Evolutionary conservation across 306 rosid species (phyloP), one percentile per base, ranked within the genome.

Genomic region (Urtica urens): DNA sequence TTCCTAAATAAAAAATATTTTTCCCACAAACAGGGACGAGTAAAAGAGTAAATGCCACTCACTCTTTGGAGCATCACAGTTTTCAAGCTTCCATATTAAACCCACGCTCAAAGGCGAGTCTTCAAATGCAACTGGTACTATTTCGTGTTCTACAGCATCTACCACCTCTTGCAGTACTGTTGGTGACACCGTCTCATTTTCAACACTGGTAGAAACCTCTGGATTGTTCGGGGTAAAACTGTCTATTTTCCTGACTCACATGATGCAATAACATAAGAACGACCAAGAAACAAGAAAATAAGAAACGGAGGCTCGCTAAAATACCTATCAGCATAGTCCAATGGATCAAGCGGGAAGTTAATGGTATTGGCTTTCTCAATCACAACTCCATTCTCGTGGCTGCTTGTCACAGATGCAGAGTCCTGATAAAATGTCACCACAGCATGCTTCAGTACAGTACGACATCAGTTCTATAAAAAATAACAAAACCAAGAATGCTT

Each of bases 1-100:
- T 2, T 34, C 39, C n/a, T 34, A 4, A 0, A 5, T 3, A 34
- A 34, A 34, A 2, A 31, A 1, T n/a, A n/a, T n/a, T n/a, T n/a
- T n/a, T n/a, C n/a, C n/a, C n/a, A n/a, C n/a, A 31, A 0, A 1
- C 7, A 34, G n/a, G n/a, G n/a, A 34, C n/a, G 7, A 41, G 4
- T 41, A 20, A 6, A 23, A 59, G 41, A 63, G 2, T 35, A n/a
- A 23, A 57, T 34, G 41, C 39, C 43, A 81, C 94, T 64, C 78
- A 90, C 99, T 48, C 55, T 74, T 67, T 26, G 96, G 96, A 46
- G 93, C 96, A 67, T 77, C 93, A 56, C 39, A 44, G 52, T 75
- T 59, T 66, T 85, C 93, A 58, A 64, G 81, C 51, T 69, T 79
- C 99, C 87, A 79, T 31, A 47, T 64, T 56, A 45, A 77, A 34